Conservation (phyloP, 805 yeast species). For the Lipomyces yamanashiensis region DNA sequence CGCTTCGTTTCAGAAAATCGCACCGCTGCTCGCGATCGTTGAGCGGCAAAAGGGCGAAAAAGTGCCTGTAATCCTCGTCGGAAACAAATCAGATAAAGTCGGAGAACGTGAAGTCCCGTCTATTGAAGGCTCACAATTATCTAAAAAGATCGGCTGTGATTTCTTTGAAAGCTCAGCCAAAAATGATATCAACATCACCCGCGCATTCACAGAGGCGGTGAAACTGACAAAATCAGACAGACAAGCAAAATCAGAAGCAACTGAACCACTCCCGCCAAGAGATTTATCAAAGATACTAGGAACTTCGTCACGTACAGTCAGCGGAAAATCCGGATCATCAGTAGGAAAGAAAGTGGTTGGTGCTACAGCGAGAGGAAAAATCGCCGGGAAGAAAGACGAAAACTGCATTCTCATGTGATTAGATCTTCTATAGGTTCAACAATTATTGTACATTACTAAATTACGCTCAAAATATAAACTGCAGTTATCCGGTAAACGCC, state of each 20-base stretch:
- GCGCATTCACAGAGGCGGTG: slow-evolving; percentile 85
- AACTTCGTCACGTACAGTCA: background rate
- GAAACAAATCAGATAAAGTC: slow-evolving; percentile 85
- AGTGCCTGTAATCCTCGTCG: slow-evolving; percentile 89
- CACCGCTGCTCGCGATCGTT: slow-evolving; percentile 82
- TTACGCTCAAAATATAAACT: background rate
- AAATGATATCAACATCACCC: slow-evolving; percentile 85
- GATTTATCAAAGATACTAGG: slow-evolving; percentile 2
- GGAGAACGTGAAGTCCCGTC: slow-evolving; percentile 65
- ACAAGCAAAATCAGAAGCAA: background rate
- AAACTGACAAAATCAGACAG: background rate
- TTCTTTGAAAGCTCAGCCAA: slow-evolving; percentile 95
- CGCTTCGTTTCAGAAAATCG: slow-evolving; percentile 74
- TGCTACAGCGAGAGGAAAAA: background rate
- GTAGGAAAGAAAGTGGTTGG: background rate
- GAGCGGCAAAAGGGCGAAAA: slow-evolving; percentile 73
- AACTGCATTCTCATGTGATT: background rate
- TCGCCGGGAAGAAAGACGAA: background rate
- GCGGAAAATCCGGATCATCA: background rate
- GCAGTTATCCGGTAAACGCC: background rate
- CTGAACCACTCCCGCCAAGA: background rate
- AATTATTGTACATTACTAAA: background rate
- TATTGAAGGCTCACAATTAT: slow-evolving; percentile 62
- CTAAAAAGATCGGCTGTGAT: slow-evolving; percentile 84
- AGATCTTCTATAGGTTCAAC: background rate